These are phyloP conservation scores for Geosiphon pyriformis DNA, from an alignment of 192 early-diverging fungal species.

Conservation along the genomic window DNA sequence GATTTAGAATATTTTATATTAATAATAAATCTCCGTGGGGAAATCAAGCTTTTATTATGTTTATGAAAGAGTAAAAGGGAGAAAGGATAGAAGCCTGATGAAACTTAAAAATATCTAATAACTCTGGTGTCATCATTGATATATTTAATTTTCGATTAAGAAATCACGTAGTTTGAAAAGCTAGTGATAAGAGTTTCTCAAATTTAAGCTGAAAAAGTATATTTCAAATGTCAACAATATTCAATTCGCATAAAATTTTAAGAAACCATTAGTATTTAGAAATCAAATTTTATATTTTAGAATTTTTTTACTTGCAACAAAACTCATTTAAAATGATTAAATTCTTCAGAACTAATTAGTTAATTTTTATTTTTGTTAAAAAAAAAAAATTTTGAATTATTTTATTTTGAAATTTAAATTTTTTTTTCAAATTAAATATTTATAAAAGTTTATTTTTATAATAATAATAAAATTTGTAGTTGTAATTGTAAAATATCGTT, in stretches of 20 bases:
- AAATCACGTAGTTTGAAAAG: conserved; percentile 62
- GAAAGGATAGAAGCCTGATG: no score
- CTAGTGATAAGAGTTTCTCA: conserved; percentile 6
- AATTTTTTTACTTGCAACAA: neutral
- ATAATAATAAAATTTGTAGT: no score
- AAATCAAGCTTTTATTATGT: no score
- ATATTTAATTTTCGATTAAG: conserved; percentile 53
- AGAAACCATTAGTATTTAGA: neutral
- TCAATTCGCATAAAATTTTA: conserved; percentile 26
- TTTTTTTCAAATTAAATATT: no score
- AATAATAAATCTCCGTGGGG: no score
- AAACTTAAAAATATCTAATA: conserved; percentile 45
- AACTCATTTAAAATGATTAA: neutral
- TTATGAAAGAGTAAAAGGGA: no score
- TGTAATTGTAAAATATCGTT: no score
- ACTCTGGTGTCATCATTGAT: conserved; percentile 68
- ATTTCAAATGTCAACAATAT: neutral
- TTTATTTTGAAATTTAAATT: no score
- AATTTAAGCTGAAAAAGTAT: neutral
- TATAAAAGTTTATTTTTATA: no score
- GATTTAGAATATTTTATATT: no score
- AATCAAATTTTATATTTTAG: neutral
- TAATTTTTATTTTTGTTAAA: no score
- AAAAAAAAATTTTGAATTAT: no score
- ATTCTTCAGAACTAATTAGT: neutral